Base-by-base conservation (phyloP, 1,139 yeast species). In the Ogataea hybrid region DNA sequence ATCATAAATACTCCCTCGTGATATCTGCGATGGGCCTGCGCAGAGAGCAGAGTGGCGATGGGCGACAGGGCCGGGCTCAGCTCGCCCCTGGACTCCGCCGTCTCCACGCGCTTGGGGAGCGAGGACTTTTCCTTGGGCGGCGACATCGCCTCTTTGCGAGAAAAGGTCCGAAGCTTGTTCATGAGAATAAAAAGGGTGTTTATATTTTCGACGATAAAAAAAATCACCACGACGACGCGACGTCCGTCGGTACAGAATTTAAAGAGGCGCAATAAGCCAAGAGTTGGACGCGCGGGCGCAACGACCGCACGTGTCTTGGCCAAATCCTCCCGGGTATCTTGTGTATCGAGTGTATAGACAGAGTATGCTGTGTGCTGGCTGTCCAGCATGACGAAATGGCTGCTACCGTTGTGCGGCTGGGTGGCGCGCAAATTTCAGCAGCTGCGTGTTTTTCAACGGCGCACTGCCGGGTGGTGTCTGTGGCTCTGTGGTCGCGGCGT, bases 1-100 rank as follows among this genome's bases (percentile, higher is more conserved):
- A 84, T 65, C 84, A 84, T 78, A 55, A 84, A 79, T 3, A 81
- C 76, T 40, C 92, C 92, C 56, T 84, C 94, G 48, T 74, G 71
- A 61, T 84, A 84, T 35, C 88, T 73, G 45, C 95, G 72, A 58
- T 83, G 88, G 1, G 79, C 64, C 55, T 84, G 94, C 1, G 89
- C 84, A 22, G 86, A 75, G 21, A 84, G 63, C 23, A 84, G 65
- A 0, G 92, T 81, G 32, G 84, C 84, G 6, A 84, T 82, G 1
- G 95, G 95, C 3, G 84, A 74, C 37, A 84, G 63, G 59, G 84
- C 94, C 0, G 90, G 90, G n/a, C 73, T 65, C 25, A 70, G 47
- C 28, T 54, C 59, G 3, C 62, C 63, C 14, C 32, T 41, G 18
- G 61, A 54, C 46, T 51, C 62, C 4, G 54, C 51, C 4, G 63